Evolutionary conservation across 192 early-diverging fungal genomes (phyloP).

Genomic region (Glomus cerebriforme): DNA sequence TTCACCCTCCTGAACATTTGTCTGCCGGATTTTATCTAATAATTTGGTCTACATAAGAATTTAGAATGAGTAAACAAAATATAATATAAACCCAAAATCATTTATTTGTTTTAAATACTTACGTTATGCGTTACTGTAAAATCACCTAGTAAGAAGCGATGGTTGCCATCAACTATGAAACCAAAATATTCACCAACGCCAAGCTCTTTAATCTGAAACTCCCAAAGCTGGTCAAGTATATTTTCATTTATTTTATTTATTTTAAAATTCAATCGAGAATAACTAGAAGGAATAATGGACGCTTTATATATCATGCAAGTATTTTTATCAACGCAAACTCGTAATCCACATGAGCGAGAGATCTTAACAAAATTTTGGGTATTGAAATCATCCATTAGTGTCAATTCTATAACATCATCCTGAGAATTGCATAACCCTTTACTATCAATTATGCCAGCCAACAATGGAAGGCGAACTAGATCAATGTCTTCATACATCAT

Average conservation of each 20-base stretch:
- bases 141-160: conserved; percentile 52
- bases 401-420: background rate
- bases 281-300: background rate
- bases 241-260: background rate
- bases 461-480: conserved; percentile 40
- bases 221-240: conserved; percentile 32
- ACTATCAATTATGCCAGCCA: conserved; percentile 43
- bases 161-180: conserved; percentile 59
- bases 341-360: background rate
- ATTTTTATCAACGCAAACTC: background rate
- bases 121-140: conserved; percentile 65
- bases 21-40: conserved; percentile 98
- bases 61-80: background rate
- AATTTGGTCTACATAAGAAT: conserved; percentile 73
- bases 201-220: conserved; percentile 42
- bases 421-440: background rate
- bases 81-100: background rate
- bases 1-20: conserved; percentile 99
- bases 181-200: conserved; percentile 53
- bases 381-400: background rate
- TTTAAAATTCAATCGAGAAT: background rate
- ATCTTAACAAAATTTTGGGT: background rate
- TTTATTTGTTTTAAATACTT: too few relatives aligned
- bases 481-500: conserved; percentile 38
- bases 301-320: background rate